These are phyloP conservation scores for Leucosporidium yakuticum DNA, from an alignment of 768 basidiomycete species.

Conservation along the genomic window DNA sequence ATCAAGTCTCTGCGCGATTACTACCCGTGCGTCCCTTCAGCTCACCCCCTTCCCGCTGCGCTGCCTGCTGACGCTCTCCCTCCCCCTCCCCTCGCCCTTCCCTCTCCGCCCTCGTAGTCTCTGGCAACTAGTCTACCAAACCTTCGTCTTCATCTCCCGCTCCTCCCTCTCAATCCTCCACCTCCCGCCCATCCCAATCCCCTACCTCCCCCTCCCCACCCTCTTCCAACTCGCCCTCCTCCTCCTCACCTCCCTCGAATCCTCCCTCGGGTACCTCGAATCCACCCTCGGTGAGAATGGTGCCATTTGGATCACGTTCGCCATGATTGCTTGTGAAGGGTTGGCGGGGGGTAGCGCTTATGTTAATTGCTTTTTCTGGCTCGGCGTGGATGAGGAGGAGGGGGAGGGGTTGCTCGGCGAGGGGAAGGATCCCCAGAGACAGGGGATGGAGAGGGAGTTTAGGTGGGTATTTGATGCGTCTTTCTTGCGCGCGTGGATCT, in stretches of 20 bases:
- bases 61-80: background rate
- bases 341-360: slow-evolving; percentile 89
- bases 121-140: slow-evolving; percentile 68
- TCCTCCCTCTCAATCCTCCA: slow-evolving; percentile 76
- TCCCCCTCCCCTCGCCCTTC: background rate
- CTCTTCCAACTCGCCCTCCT: slow-evolving; percentile 26
- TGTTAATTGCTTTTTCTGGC: slow-evolving; percentile 77
- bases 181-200: slow-evolving; percentile 66
- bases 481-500: too few relatives aligned
- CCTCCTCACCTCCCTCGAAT: slow-evolving; percentile 9
- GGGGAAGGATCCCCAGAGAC: slow-evolving; percentile 50
- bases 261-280: slow-evolving; percentile 13
- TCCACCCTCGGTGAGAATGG: slow-evolving; percentile 42
- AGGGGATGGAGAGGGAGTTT: slow-evolving; percentile 55
- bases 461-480: too few relatives aligned
- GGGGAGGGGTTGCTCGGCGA: slow-evolving; percentile 50
- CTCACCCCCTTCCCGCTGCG: too few relatives aligned
- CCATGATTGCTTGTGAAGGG: slow-evolving; percentile 79
- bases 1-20: slow-evolving; percentile 83
- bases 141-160: slow-evolving; percentile 86
- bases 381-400: slow-evolving; percentile 54
- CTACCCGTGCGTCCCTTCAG: slow-evolving; percentile 48
- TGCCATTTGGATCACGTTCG: slow-evolving; percentile 53
- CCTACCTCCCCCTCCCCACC: slow-evolving; percentile 67
- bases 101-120: slow-evolving; percentile 13